Evolutionary conservation across 192 early-diverging fungal genomes (phyloP).

Genomic region (Backusella tuberculispora): DNA sequence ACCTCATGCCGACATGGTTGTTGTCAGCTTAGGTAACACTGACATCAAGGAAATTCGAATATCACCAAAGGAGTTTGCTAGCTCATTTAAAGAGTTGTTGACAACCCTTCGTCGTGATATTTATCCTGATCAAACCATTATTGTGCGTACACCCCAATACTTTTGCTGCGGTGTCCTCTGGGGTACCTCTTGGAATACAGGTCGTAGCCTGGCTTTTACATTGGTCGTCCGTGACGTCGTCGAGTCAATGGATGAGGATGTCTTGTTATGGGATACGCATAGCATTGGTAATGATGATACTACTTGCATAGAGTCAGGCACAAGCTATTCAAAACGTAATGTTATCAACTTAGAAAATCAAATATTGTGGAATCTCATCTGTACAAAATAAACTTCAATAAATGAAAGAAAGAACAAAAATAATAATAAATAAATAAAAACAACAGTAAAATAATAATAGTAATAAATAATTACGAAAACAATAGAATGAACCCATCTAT

Average conservation of each 20-base stretch:
- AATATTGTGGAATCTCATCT: conserved; percentile 34
- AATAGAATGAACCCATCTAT: background rate
- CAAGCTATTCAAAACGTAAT: conserved; percentile 28
- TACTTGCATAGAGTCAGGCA: conserved; percentile 23
- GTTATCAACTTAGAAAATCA: conserved; percentile 39
- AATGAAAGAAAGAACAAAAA: background rate
- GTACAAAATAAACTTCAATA: conserved; percentile 18
- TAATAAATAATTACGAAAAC: background rate
- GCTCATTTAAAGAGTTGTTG: conserved; percentile 19
- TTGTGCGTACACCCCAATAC: conserved; percentile 34
- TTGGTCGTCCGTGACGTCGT: conserved; percentile 23
- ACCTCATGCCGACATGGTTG: conserved; percentile 31
- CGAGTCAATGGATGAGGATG: background rate
- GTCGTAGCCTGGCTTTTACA: conserved; percentile 34
- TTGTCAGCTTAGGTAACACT: conserved; percentile 33
- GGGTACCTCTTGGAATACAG: conserved; percentile 37
- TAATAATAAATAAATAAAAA: background rate
- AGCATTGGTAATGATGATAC: conserved; percentile 29
- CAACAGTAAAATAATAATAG: background rate
- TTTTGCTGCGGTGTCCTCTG: conserved; percentile 26
- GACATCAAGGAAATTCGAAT: conserved; percentile 29
- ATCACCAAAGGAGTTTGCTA: conserved; percentile 19
- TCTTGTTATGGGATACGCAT: conserved; percentile 38
- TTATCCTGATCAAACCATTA: conserved; percentile 36
- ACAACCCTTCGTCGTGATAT: background rate